Conservation (phyloP, 2,329 filamentous ascomycete species). For the Neoscytalidium dimidiatum region DNA sequence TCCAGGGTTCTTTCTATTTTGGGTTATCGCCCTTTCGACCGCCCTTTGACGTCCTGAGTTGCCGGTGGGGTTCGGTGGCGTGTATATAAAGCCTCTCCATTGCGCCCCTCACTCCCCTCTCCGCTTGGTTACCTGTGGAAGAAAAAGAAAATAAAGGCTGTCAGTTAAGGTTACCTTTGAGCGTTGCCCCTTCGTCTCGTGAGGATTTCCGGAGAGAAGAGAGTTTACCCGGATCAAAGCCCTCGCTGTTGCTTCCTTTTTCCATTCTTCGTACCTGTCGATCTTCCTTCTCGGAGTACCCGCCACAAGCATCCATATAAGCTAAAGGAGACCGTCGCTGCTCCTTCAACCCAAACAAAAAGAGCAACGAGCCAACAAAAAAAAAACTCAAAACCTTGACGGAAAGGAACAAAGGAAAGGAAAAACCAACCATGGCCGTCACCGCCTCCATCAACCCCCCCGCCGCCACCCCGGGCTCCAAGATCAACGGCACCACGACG, state of each 20-base stretch:
- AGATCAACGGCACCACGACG: conserved; percentile 9
- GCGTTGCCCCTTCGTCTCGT: background rate
- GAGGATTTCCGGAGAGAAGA: background rate
- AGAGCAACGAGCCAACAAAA: too few relatives aligned
- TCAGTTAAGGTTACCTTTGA: too few relatives aligned
- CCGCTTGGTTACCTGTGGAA: too few relatives aligned
- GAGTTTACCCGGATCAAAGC: background rate
- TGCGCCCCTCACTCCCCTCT: background rate
- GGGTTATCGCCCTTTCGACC: too few relatives aligned
- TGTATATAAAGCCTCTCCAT: background rate
- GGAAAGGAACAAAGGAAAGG: background rate
- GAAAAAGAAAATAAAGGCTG: too few relatives aligned
- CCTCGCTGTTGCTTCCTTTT: background rate
- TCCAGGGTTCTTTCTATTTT: too few relatives aligned
- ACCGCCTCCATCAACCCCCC: conserved; percentile 14
- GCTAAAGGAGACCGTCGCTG: too few relatives aligned
- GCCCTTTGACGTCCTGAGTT: background rate
- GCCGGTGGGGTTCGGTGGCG: background rate
- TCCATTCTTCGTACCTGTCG: background rate
- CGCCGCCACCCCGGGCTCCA: background rate
- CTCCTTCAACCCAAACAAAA: too few relatives aligned
- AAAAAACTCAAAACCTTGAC: too few relatives aligned
- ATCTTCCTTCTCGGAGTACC: background rate
- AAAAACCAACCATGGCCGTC: background rate
- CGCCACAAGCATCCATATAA: background rate